Evolutionary conservation across 2,329 filamentous ascomycete species (phyloP), one percentile per base, ranked within the genome.

Genomic region (Fusarium tuaranense): DNA sequence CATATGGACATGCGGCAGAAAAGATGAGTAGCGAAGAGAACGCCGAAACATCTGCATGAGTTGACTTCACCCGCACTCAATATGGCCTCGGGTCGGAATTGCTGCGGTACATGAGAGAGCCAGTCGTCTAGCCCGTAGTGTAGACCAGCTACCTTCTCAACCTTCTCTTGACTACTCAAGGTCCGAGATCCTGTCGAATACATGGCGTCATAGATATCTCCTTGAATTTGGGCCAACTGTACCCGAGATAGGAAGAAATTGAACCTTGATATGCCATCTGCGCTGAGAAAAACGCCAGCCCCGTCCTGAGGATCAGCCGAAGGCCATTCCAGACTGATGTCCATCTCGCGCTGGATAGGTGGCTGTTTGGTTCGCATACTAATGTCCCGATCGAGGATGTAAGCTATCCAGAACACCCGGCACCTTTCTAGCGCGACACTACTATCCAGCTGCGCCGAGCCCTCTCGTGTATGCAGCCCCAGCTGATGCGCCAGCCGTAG

Each of bases 351-450:
- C 7, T 75, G 73, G 0, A 75, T 44, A 0, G 73, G 70, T 4
- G 72, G 62, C 3, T 65, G 22, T 1, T 57, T 65, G 0, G 65
- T 68, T 0, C 72, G 51, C 58, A 67, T 25, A 1, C 61, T 44
- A 7, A 75, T 51, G 3, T 75, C 72, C 7, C 70, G 63, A 14
- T 75, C 73, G 1, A 74, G 63, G 7, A 75, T 53, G 1, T 75
- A 75, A 1, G 72, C 72, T 5, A 75, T 67, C 73, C 73, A 75
- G 14, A 75, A 75, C 0, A 74, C 74, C 0, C 74, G 63, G 18
- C 41, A 13, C 10, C 65, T 53, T 22, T 75, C 51, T 8, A 38
- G 10, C 5, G 22, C 10, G 16, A 68, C 12, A 4, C 4, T 30
- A 12, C 60, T 25, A 1, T 46, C 34, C 0, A 14, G 3, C 5